A percentile compares a stretch with the other conserved stretches of the same genome.
These are phyloP conservation scores for Talaromyces pinophilus DNA, from an alignment of 2,329 filamentous ascomycete genomes.

Conservation along the genomic window DNA sequence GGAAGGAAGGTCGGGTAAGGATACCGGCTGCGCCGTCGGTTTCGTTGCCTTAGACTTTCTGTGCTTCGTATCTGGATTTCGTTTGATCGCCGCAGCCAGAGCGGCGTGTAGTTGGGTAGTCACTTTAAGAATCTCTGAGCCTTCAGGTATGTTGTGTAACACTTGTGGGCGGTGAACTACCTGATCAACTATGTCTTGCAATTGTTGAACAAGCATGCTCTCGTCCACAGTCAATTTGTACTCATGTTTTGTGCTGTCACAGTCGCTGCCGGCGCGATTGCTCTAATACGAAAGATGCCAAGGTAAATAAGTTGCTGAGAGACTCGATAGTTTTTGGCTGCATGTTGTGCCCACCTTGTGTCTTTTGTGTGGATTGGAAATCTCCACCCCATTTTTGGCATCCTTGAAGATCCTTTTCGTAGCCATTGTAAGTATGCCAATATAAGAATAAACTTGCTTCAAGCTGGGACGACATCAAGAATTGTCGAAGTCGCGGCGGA, in stretches of 20 bases:
- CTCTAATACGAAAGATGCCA: constrained; percentile 14
- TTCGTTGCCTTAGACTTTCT: constrained; percentile 22
- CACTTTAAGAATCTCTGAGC: constrained; percentile 19
- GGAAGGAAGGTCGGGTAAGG: constrained; percentile 53
- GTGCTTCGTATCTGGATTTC: constrained; percentile 15
- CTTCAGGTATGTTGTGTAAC: constrained; percentile 11
- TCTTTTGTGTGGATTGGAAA: constrained; percentile 23
- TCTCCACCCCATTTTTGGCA: constrained; percentile 2
- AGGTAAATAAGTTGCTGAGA: background rate
- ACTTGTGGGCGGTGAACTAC: constrained; percentile 16
- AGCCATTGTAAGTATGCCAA: constrained; percentile 27
- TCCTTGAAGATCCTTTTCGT: constrained; percentile 31
- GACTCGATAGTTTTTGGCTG: background rate
- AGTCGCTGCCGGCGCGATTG: constrained; percentile 3
- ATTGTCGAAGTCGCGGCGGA: background rate
- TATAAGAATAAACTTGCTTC: background rate
- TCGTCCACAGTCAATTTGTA: background rate
- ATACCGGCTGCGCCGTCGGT: constrained; percentile 12
- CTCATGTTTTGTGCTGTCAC: background rate
- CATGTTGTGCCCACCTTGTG: constrained; percentile 26
- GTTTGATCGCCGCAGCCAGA: constrained; percentile 11
- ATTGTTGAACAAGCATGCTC: constrained; percentile 16
- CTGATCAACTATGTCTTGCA: constrained; percentile 17
- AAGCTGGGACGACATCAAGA: background rate
- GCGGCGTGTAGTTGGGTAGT: constrained; percentile 16